Conservation (phyloP, 2,329 filamentous ascomycete species). For the Diaporthe ampelina region DNA sequence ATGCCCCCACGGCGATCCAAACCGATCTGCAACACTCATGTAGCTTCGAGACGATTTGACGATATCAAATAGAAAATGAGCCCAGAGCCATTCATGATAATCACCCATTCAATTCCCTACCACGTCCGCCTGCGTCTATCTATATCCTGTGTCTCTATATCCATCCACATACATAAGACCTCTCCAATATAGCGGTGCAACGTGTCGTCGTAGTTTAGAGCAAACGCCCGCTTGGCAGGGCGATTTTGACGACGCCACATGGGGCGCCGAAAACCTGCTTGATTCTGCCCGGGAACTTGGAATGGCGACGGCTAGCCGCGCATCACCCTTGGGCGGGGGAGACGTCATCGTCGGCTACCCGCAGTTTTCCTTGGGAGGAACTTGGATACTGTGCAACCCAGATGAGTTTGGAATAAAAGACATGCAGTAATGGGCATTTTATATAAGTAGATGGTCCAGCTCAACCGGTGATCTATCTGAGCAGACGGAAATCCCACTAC, state of each 20-base stretch:
- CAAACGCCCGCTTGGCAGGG: conserved; percentile 2
- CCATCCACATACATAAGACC: not conserved
- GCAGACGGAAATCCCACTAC: not conserved
- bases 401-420: not conserved
- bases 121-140: not conserved
- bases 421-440: no score
- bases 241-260: conserved; percentile 2
- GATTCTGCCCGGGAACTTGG: conserved; percentile 24
- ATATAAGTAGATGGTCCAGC: not conserved
- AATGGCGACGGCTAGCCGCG: conserved; percentile 29
- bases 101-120: not conserved
- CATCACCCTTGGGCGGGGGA: not conserved
- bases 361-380: not conserved
- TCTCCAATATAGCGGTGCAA: not conserved
- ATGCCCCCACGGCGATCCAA: conserved; percentile 40
- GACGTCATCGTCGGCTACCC: conserved; percentile 34
- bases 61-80: conserved; percentile 32
- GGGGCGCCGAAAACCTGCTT: conserved; percentile 32
- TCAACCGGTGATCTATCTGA: not conserved
- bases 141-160: not conserved
- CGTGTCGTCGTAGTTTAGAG: not conserved
- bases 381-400: conserved; percentile 9
- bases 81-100: conserved; percentile 14
- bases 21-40: conserved; percentile 29
- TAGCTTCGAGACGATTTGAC: conserved; percentile 38